Evolutionary conservation across 2,329 filamentous ascomycete species (phyloP).

Genomic region (Fusarium anthophilum): DNA sequence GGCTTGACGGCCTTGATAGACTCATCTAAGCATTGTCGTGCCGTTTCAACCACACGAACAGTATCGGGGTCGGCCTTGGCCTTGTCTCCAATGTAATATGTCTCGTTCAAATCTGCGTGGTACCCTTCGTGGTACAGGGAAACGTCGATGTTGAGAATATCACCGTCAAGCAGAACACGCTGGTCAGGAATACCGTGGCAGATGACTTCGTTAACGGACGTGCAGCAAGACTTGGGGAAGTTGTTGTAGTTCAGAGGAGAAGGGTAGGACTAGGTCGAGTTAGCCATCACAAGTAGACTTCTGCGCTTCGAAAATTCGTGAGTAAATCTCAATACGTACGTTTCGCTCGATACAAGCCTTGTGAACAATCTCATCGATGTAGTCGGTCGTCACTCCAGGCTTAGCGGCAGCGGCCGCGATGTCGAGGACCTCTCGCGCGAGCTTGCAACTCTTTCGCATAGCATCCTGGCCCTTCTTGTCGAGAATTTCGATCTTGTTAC

Average conservation of each 20-base stretch:
- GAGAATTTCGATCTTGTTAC: slow-evolving; percentile 85
- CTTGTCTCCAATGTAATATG: slow-evolving; percentile 95
- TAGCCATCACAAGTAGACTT: neutral
- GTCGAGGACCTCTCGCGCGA: slow-evolving; percentile 92
- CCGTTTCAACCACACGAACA: slow-evolving; percentile 89
- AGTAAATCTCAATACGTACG: slow-evolving; percentile 61
- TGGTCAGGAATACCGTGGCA: slow-evolving; percentile 98
- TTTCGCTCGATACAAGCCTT: slow-evolving; percentile 93
- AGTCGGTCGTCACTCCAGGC: slow-evolving; percentile 95
- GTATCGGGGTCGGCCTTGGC: slow-evolving; percentile 85
- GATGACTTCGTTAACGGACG: slow-evolving; percentile 95
- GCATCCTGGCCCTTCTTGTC: slow-evolving; percentile 82
- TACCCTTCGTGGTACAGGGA: slow-evolving; percentile 94
- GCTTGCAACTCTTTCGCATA: slow-evolving; percentile 91
- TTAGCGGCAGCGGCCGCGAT: slow-evolving; percentile 84
- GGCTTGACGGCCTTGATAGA: slow-evolving; percentile 94
- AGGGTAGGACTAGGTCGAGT: slow-evolving; percentile 77
- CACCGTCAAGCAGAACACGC: slow-evolving; percentile 85
- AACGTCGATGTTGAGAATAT: slow-evolving; percentile 97
- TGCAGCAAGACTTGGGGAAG: slow-evolving; percentile 98
- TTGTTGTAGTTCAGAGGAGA: slow-evolving; percentile 94
- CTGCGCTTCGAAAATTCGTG: neutral
- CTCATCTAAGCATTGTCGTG: slow-evolving; percentile 88
- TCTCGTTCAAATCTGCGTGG: slow-evolving; percentile 97
- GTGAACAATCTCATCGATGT: slow-evolving; percentile 94